Base-by-base conservation (phyloP, 169 alveolate genomes). In the Plasmodium inui region DNA sequence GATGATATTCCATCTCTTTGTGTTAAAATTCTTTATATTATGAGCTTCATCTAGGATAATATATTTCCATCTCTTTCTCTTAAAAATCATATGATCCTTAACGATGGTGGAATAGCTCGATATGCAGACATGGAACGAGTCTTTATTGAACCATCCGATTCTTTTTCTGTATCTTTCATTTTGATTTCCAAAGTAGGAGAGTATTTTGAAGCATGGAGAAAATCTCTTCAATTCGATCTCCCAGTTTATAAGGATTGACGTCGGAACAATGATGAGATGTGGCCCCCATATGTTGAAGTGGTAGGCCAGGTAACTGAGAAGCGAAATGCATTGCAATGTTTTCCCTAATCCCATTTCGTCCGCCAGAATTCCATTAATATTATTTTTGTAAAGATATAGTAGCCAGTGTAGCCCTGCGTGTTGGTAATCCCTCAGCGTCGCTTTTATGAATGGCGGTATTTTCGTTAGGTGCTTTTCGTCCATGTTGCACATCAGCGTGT, bases 301-400 rank as follows among this genome's bases (percentile, higher is more conserved):
- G 78, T 99, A 97, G 1, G 99, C 99, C 89, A 99, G 95, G 90
- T 98, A 98, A n/a, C 99, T 99, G 80, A 99, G 94, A 50, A 99
- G 96, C 0, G 99, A 98, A 8, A 99, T 99, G 12, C 99, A 98
- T 96, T 99, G 99, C 50, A 99, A 98, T 12, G 99, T 99, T 94
- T 99, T 99, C 22, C 99, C 99, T 83, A 99, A 96, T 26, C 99
- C 99, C 99, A 99, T 98, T 96, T 99, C 99, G 97, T 99, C 99
- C 12, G 99, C 99, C 81, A 99, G 96, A 22, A 99, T 99, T 78
- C 99, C 99, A 96, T 99, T 99, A 79, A 98, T 96, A 39, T 98
- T 97, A 93, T 98, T 98, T 70, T 98, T 98, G 95, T 99, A 99
- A 55, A 99, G 95, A 22, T 99, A 97, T n/a, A 97, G 99, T 84